phyloP scores from a whole-genome alignment of 2,329 filamentous ascomycete genomes.

The Venturia effusa region DNA sequence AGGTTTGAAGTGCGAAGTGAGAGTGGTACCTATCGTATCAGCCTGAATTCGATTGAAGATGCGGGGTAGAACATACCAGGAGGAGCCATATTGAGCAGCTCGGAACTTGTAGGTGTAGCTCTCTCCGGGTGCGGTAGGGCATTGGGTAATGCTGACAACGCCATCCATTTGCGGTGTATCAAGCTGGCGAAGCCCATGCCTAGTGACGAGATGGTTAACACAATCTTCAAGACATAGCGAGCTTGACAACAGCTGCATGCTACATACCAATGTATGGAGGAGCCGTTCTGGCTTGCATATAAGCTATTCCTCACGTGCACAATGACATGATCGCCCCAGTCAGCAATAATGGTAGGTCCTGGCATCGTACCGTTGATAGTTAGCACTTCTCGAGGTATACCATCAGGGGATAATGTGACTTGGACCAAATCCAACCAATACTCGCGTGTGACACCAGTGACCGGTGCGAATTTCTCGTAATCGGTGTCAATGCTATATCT shows the following conservation, averaged over 20 bases:
- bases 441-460: constrained; percentile 24
- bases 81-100: constrained; percentile 28
- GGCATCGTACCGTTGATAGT: constrained; percentile 15
- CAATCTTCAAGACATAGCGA: too few species aligned
- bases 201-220: constrained; percentile 24
- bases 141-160: constrained; percentile 12
- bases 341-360: constrained; percentile 11
- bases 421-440: constrained; percentile 18
- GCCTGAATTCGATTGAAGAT: background rate
- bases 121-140: constrained; percentile 12
- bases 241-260: background rate
- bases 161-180: constrained; percentile 7
- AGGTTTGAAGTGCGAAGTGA: constrained; percentile 22
- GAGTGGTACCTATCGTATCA: constrained; percentile 16
- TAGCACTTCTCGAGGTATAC: constrained; percentile 18
- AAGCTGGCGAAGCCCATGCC: constrained; percentile 16
- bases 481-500: constrained; percentile 6
- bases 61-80: background rate
- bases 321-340: constrained; percentile 12
- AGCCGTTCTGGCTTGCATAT: constrained; percentile 11
- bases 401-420: constrained; percentile 19
- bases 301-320: constrained; percentile 12
- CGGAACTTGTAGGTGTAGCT: constrained; percentile 25
- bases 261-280: constrained; percentile 13
- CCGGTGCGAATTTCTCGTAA: constrained; percentile 14